Percentiles rank a stretch among this genome's conserved stretches.
These are phyloP conservation scores for Alternaria atra DNA, from an alignment of 2,329 filamentous ascomycete genomes.

Conservation along the genomic window DNA sequence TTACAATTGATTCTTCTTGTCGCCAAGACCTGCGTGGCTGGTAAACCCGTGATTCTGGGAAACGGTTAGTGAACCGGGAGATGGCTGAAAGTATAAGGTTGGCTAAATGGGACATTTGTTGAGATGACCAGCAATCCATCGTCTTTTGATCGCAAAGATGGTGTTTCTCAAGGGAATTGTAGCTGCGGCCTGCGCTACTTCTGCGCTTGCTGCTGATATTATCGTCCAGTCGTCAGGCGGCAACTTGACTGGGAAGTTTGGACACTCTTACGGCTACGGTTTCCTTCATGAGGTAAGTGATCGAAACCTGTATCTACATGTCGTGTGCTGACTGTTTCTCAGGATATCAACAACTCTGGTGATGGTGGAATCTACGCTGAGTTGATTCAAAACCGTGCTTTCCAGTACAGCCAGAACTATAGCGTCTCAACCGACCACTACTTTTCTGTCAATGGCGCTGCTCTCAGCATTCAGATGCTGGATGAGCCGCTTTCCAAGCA, in stretches of 20 bases:
- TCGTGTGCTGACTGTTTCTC: neutral
- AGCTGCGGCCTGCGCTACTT: constrained; percentile 33
- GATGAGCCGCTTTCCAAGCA: constrained; percentile 56
- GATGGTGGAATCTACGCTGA: constrained; percentile 79
- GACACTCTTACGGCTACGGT: constrained; percentile 41
- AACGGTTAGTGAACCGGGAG: constrained; percentile 3
- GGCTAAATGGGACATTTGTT: neutral
- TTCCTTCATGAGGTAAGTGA: constrained; percentile 41
- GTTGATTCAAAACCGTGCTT: constrained; percentile 74
- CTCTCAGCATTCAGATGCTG: constrained; percentile 51
- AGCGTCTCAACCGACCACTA: constrained; percentile 40
- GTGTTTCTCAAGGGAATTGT: constrained; percentile 29
- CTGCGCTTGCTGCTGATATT: constrained; percentile 36
- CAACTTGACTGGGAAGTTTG: constrained; percentile 41
- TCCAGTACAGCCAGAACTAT: constrained; percentile 61
- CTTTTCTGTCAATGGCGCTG: constrained; percentile 46
- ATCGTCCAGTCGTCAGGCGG: constrained; percentile 39
- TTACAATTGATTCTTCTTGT: constrained; percentile 12
- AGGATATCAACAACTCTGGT: constrained; percentile 70
- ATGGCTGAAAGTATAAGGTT: constrained; percentile 12
- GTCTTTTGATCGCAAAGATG: constrained; percentile 30
- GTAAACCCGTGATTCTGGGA: constrained; percentile 2
- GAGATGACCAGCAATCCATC: constrained; percentile 11
- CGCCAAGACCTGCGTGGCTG: constrained; percentile 19
- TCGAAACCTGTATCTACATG: too few relatives aligned